Evolutionary conservation across 495 filamentous ascomycete species (phyloP), one percentile per base, ranked within the genome.

Genomic region (Cryomyces minteri): DNA sequence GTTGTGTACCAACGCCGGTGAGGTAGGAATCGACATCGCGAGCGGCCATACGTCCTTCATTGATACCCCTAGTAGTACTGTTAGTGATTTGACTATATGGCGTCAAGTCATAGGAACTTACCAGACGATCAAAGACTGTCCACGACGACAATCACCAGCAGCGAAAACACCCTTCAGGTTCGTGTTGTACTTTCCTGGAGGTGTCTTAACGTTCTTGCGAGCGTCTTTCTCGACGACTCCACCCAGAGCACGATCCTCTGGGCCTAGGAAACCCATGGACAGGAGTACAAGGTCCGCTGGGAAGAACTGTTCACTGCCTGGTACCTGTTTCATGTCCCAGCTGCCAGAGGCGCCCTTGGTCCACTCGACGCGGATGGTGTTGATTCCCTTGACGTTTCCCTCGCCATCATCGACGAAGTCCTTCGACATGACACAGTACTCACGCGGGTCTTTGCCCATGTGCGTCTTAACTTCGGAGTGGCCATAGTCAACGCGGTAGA

Each of bases 311-410:
- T 94, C 82, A 44, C 82, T 88, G 28, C 83, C 87, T 51, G 95
- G 90, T 29, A 94, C 71, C 58, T 92, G 87, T 73, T 94, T 94
- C 90, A 98, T 98, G 60, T 98, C 90, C 90, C 90, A 98, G 31
- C 90, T 90, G 44, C 92, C 92, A 44, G 75, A 77, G 31, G 82
- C 72, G 41, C 74, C 80, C 72, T 87, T 88, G 46, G 88, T 88
- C 90, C 90, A 98, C 62, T 96, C 90, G 32, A 98, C 92, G 33
- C 88, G 84, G 42, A 94, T 74, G 29, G 87, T 95, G 66, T 96
- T 96, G 73, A 98, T 96, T 51, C 90, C 90, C 68, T 83, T 87
- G 53, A 99, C 88, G 47, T 79, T 77, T 50, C 87, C 88, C 37
- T 62, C 73, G 39, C 86, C 92, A 53, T 96, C 90, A 47, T 87